These are phyloP conservation scores for Phytophthora cactorum DNA, from an alignment of 352 stramenopile genomes.

Conservation along the genomic window DNA sequence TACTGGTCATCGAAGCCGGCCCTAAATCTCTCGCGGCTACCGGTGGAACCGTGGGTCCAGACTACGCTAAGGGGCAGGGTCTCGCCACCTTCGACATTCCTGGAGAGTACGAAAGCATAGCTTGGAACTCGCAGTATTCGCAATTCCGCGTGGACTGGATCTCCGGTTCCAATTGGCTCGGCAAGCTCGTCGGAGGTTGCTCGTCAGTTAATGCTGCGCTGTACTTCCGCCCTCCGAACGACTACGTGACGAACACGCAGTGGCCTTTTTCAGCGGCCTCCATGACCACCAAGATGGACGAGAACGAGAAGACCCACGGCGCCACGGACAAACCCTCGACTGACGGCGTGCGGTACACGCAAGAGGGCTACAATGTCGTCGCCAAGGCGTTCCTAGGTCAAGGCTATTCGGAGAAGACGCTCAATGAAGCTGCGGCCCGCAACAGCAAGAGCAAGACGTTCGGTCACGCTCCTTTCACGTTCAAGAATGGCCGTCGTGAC, in stretches of 20 bases:
- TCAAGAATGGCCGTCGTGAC: conserved; percentile 65
- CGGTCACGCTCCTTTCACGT: conserved; percentile 51
- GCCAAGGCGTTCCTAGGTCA: conserved; percentile 37
- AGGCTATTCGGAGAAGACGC: conserved; percentile 49
- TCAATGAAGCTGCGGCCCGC: conserved; percentile 55
- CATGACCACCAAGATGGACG: conserved; percentile 64
- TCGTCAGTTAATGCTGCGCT: conserved; percentile 84
- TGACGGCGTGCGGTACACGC: conserved; percentile 57
- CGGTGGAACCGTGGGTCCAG: conserved; percentile 47
- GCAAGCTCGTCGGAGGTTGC: conserved; percentile 81
- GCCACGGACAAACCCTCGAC: conserved; percentile 56
- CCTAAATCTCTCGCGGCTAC: conserved; percentile 47
- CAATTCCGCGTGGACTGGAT: conserved; percentile 59
- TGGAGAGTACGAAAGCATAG: conserved; percentile 59
- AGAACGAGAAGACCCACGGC: conserved; percentile 51
- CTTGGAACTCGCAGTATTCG: conserved; percentile 43
- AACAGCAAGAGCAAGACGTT: conserved; percentile 70
- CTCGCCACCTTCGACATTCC: conserved; percentile 78
- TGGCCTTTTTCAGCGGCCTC: conserved; percentile 54
- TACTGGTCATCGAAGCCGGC: conserved; percentile 71
- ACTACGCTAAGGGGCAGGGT: conserved; percentile 45
- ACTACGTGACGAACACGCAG: conserved; percentile 49
- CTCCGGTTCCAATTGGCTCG: conserved; percentile 50
- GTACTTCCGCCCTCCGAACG: conserved; percentile 71
- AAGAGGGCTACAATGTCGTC: conserved; percentile 65